A percentile compares a stretch with the other conserved stretches of the same genome.
Conservation (phyloP, 2,329 filamentous ascomycete genomes). For the Metarhizium brunneum region DNA sequence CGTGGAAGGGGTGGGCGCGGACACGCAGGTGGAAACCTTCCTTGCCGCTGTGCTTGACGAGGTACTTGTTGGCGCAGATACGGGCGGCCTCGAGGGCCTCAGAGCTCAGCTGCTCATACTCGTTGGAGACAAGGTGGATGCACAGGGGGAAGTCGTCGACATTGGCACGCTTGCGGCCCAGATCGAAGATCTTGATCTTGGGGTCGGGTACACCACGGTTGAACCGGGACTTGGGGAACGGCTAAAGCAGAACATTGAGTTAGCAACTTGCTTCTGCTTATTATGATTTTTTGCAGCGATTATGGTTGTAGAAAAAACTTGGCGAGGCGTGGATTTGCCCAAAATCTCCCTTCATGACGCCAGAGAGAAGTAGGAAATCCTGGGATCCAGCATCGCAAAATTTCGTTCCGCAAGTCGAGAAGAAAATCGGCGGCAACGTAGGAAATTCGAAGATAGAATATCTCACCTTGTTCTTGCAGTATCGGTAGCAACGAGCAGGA, state of each 20-base stretch:
- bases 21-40: conserved; percentile 67
- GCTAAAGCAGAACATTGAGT: conserved; percentile 36
- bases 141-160: conserved; percentile 99
- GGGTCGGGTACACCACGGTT: conserved; percentile 94
- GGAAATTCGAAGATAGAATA: conserved; percentile 5
- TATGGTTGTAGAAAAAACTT: not conserved
- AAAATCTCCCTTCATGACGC: not conserved
- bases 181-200: conserved; percentile 95
- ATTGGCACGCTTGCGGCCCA: conserved; percentile 95
- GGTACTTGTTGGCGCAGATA: conserved; percentile 99
- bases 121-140: conserved; percentile 99
- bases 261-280: not conserved
- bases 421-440: not conserved
- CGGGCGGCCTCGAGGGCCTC: conserved; percentile 99
- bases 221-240: conserved; percentile 99
- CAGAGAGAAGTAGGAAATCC: not conserved
- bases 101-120: conserved; percentile 99
- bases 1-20: conserved; percentile 97
- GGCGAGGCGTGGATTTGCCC: not conserved
- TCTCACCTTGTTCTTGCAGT: conserved; percentile 99
- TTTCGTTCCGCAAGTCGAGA: not conserved
- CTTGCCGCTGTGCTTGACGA: conserved; percentile 64
- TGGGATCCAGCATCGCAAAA: not conserved
- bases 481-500: conserved; percentile 99
- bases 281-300: not conserved